Conservation (phyloP, 2,329 filamentous ascomycete species). For the Lachnellula occidentalis region DNA sequence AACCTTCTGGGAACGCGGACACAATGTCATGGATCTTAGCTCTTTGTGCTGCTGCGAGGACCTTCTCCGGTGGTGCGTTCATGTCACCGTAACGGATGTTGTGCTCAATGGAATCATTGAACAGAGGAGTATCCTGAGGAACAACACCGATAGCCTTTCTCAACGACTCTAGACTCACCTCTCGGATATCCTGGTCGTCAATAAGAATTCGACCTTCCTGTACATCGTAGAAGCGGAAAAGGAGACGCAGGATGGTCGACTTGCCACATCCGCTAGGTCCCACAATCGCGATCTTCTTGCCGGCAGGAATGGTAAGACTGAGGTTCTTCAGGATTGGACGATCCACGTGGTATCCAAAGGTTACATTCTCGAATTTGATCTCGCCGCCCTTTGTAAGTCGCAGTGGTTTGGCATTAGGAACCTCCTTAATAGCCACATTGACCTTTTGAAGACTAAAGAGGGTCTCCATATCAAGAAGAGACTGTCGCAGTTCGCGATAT, state of each 20-base stretch:
- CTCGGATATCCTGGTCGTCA: slow-evolving; percentile 85
- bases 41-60: slow-evolving; percentile 71
- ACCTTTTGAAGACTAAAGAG: slow-evolving; percentile 97
- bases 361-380: slow-evolving; percentile 91
- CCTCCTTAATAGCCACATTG: slow-evolving; percentile 79
- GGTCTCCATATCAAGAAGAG: slow-evolving; percentile 95
- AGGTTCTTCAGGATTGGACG: slow-evolving; percentile 83
- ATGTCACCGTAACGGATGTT: slow-evolving; percentile 93
- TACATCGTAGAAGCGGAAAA: slow-evolving; percentile 93
- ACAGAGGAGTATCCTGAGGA: slow-evolving; percentile 92
- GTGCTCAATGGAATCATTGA: slow-evolving; percentile 93
- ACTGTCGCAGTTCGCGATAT: slow-evolving; percentile 92
- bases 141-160: slow-evolving; percentile 88
- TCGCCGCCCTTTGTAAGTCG: slow-evolving; percentile 72
- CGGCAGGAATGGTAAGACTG: slow-evolving; percentile 83
- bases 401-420: slow-evolving; percentile 67
- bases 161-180: slow-evolving; percentile 76
- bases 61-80: slow-evolving; percentile 64
- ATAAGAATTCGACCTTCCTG: slow-evolving; percentile 81
- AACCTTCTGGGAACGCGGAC: slow-evolving; percentile 75
- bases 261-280: slow-evolving; percentile 95
- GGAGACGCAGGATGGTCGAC: slow-evolving; percentile 80
- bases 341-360: slow-evolving; percentile 84
- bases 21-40: slow-evolving; percentile 84
- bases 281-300: slow-evolving; percentile 92